Evolutionary conservation across 129 eudicot species (phyloP).

Genomic region (Silybum marianum): DNA sequence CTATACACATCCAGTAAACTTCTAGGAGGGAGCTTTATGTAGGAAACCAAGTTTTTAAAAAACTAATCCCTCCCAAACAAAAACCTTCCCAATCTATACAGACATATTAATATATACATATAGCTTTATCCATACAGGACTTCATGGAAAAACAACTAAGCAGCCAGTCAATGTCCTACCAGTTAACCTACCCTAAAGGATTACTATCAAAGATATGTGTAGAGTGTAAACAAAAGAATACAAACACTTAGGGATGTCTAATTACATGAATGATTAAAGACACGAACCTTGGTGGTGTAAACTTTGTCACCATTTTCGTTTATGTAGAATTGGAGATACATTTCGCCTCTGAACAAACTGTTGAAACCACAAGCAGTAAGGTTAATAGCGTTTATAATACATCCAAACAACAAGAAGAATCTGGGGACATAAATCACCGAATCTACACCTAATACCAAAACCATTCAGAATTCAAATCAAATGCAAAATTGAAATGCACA

Average conservation of each 20-base stretch:
- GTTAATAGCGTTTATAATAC: neutral
- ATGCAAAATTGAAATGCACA: neutral
- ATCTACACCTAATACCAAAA: neutral
- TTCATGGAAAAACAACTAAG: no score
- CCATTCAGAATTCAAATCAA: neutral
- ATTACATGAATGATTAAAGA: neutral
- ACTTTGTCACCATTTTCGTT: constrained; percentile 95
- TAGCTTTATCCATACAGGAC: no score
- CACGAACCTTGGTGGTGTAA: constrained; percentile 77
- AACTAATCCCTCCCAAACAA: no score
- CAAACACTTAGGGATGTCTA: neutral
- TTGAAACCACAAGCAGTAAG: neutral
- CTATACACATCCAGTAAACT: no score
- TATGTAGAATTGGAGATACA: constrained; percentile 89
- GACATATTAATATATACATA: no score
- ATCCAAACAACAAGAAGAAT: neutral
- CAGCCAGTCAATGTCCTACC: neutral
- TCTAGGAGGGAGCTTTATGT: no score
- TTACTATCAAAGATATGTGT: neutral
- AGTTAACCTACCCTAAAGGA: neutral
- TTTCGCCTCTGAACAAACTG: constrained; percentile 22
- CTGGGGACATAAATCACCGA: neutral
- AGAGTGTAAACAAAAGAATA: neutral
- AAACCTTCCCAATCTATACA: no score
- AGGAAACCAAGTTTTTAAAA: no score